Base-by-base conservation (phyloP, 208 protist genomes). In the Eutreptiella sp. region DNA sequence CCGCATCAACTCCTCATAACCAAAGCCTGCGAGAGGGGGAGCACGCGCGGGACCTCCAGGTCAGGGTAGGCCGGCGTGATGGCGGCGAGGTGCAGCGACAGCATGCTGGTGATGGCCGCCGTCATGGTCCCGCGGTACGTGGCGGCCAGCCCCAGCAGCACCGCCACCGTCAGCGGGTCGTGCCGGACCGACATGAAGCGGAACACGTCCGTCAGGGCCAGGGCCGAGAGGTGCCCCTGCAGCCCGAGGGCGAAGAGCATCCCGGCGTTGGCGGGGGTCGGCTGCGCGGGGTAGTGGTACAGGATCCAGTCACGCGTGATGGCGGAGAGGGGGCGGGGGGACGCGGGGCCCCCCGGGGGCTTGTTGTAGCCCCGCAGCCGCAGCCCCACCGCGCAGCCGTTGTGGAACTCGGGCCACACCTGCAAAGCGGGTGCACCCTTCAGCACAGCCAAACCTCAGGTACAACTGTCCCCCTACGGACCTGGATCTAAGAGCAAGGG, bases 221-320 rank as follows among this genome's bases (percentile, higher is more conserved):
- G 61, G 2, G 53, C 63, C 0, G 35, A 29, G n/a, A 91, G 58
- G 23, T 84, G 73, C 2, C 84, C 84, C 42, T 76, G 70, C 33
- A 91, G 50, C 5, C 85, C 85, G 0, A 91, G 61, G 0, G 66
- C 83, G 27, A 91, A 45, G 1, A 91, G 42, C 2, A 91, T 53
- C 23, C 85, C 85, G 4, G 83, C 77, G 9, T 71, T 77, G 23
- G 45, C 46, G 5, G 89, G 33, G 2, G 76, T 81, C 26, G 88
- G 54, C 79, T n/a, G 38, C 9, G 36, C 42, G 7, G 7, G 28
- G 35, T 5, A 19, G 35, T 32, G 53, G 5, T 24, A 57, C 31
- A 57, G n/a, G n/a, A n/a, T n/a, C n/a, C n/a, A n/a, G n/a, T n/a
- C n/a, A n/a, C n/a, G 31, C 24, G 50, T 33, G 23, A 11, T 42